Base-by-base conservation (phyloP, 2,329 filamentous ascomycete genomes). In the Ascochyta pisi region DNA sequence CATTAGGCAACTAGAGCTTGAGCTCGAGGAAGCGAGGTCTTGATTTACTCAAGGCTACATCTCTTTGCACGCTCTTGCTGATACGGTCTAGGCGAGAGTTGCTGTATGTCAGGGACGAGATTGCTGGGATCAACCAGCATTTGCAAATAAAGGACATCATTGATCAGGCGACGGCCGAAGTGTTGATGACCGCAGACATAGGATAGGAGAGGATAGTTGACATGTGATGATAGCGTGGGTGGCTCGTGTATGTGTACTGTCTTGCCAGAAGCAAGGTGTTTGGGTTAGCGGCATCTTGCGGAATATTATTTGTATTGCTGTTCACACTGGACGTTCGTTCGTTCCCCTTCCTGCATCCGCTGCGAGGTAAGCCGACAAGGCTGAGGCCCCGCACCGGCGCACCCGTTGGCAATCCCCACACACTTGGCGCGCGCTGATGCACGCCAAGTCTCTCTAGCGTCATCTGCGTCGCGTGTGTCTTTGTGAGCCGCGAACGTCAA, bases 1-100 rank as follows among this genome's bases (percentile, higher is more conserved):
- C 39, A 77, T 78, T 38, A 64, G 76, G 47, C 63, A 77, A 57
- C 57, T 78, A 43, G 76, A 78, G 58, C 67, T 77, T 26, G 75
- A 78, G 58, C 67, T 78, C 34, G 76, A 78, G 60, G 75, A 77
- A 56, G 72, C 73, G 24, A 70, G 71, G 61, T 76, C 73, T 63
- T 76, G 58, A 73, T 35, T 9, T 33, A 38, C 13, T 45, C 54
- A 41, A 60, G 51, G 38, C 52, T 10, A 43, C 24, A 19, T 54
- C 19, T 22, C 19, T 29, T 40, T 27, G 42, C n/a, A 22, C 29
- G 33, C 29, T 45, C 50, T 24, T 47, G 39, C 42, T 50, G 23
- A 42, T 12, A 15, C 15, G 19, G 33, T 26, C 37, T 35, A 40
- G 40, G 24, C 23, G 19, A 8, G 42, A 48, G 16, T 19, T 56